These are phyloP conservation scores for Cryphonectria carpinicola DNA, from an alignment of 2,329 filamentous ascomycete genomes.

Conservation along the genomic window DNA sequence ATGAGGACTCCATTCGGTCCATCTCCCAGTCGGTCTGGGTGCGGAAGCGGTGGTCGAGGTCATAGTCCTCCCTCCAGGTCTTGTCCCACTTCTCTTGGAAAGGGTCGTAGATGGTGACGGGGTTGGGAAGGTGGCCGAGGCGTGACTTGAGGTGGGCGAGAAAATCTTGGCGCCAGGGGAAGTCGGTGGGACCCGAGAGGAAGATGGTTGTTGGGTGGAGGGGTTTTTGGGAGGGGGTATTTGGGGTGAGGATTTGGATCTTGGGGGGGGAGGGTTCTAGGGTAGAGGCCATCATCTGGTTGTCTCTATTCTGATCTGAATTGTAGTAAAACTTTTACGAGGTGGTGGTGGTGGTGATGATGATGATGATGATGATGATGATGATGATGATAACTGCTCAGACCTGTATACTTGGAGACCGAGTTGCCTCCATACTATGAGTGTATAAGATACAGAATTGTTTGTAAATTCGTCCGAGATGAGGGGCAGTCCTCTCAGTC, in stretches of 20 bases:
- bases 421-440: not conserved
- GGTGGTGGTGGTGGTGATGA: not conserved
- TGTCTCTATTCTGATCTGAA: not conserved
- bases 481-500: not conserved
- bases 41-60: conserved; percentile 47
- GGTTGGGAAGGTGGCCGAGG: conserved; percentile 35
- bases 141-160: conserved; percentile 42
- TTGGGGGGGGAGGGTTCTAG: not conserved
- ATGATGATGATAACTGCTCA: not conserved
- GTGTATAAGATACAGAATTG: not conserved
- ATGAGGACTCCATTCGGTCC: conserved; percentile 54
- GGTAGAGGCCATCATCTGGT: not conserved
- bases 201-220: conserved; percentile 47
- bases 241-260: conserved; percentile 26
- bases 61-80: conserved; percentile 54
- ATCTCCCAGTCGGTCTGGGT: conserved; percentile 67
- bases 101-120: conserved; percentile 61
- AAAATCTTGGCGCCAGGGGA: conserved; percentile 55
- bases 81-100: conserved; percentile 59
- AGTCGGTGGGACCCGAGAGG: conserved; percentile 60
- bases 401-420: not conserved
- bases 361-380: too few relatives aligned
- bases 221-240: conserved; percentile 14
- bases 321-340: too few relatives aligned
- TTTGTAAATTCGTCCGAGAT: not conserved